Conservation (phyloP, 257 asterid species). For the Capsicum pubescens region DNA sequence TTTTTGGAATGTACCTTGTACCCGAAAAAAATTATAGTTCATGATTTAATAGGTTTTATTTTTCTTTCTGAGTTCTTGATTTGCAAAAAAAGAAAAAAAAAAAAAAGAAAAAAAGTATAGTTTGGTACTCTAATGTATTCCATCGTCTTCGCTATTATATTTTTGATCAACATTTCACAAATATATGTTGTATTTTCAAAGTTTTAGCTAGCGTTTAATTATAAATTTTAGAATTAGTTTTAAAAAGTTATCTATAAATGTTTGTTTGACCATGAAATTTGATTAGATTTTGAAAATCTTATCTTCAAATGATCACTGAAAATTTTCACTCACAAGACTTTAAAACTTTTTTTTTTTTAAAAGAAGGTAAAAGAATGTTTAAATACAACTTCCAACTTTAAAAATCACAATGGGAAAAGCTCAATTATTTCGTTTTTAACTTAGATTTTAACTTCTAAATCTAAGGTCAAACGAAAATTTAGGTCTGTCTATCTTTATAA, state of each 20-base stretch:
- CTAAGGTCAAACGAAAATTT: neutral
- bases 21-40: neutral
- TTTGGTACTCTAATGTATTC: neutral
- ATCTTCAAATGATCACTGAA: neutral
- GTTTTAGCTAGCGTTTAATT: too few relatives aligned
- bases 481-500: too few relatives aligned
- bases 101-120: too few relatives aligned
- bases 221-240: too few relatives aligned
- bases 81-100: neutral
- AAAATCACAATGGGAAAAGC: neutral
- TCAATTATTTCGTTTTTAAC: neutral
- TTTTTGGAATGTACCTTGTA: neutral
- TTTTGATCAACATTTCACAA: too few relatives aligned
- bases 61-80: neutral
- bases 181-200: too few relatives aligned
- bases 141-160: too few relatives aligned
- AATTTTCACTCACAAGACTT: neutral
- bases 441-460: neutral
- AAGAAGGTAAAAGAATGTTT: neutral
- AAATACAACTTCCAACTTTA: neutral
- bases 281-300: neutral
- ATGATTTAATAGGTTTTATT: conserved; percentile 1
- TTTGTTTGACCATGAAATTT: neutral
- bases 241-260: too few relatives aligned
- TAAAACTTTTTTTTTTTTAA: too few relatives aligned